Percentiles rank a stretch among this genome's conserved stretches.
phyloP scores from a whole-genome alignment of 2,329 filamentous ascomycete species.

The Beauveria sp. region DNA sequence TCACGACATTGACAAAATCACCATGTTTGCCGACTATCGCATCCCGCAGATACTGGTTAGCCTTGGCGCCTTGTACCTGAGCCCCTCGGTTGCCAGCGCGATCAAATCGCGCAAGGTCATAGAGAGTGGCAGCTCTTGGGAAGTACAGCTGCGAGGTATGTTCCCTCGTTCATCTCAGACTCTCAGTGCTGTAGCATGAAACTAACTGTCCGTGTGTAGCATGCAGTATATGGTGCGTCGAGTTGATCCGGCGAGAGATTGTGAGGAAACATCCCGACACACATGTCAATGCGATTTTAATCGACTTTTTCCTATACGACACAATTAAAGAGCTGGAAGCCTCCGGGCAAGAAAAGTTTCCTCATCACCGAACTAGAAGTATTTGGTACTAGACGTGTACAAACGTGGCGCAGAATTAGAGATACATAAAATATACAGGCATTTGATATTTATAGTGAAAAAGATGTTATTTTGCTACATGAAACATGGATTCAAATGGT shows the following conservation, averaged over 20 bases:
- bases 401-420: not conserved
- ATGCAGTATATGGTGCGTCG: slow-evolving; percentile 93
- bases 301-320: slow-evolving; percentile 97
- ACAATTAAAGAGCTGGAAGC: slow-evolving; percentile 79
- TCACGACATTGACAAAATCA: slow-evolving; percentile 86
- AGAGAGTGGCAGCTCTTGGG: slow-evolving; percentile 66
- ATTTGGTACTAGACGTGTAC: slow-evolving; percentile 72
- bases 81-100: slow-evolving; percentile 65
- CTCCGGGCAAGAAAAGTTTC: slow-evolving; percentile 46
- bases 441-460: not conserved
- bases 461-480: not conserved
- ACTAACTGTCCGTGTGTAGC: slow-evolving; percentile 35
- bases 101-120: slow-evolving; percentile 60
- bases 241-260: slow-evolving; percentile 80
- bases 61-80: slow-evolving; percentile 76
- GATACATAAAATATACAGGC: not conserved
- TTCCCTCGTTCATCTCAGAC: accelerated
- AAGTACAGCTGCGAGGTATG: slow-evolving; percentile 76
- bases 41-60: slow-evolving; percentile 87
- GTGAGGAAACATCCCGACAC: slow-evolving; percentile 61
- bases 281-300: slow-evolving; percentile 76
- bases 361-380: slow-evolving; percentile 83
- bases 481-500: not conserved
- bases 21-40: slow-evolving; percentile 98
- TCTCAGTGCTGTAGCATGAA: not conserved